Conservation (phyloP, 306 rosid genomes). For the Albizia julibrissin region DNA sequence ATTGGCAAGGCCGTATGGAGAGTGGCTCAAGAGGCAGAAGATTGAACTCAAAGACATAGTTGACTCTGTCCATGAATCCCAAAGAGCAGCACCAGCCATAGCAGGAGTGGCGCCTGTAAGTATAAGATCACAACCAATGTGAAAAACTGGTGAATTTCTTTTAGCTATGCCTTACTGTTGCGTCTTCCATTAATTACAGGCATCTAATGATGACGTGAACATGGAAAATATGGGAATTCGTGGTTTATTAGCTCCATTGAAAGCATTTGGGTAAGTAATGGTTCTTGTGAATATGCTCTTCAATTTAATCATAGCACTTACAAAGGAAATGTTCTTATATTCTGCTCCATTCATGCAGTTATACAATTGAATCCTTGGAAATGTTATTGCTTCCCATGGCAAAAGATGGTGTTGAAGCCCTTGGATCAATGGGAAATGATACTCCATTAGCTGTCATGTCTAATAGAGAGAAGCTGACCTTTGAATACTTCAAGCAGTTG, state of each 20-base stretch:
- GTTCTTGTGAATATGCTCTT: conserved; percentile 40
- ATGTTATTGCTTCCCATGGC: conserved; percentile 99
- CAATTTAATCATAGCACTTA: conserved; percentile 25
- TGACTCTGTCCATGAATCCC: conserved; percentile 69
- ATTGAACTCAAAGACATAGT: conserved; percentile 82
- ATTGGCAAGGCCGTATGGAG: conserved; percentile 80
- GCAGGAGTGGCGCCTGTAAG: conserved; percentile 82
- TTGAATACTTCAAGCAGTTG: conserved; percentile 98
- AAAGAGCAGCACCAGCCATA: conserved; percentile 64
- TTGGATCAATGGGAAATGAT: conserved; percentile 99
- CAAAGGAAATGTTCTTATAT: conserved; percentile 27
- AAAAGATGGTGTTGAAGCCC: conserved; percentile 92
- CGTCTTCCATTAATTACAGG: conserved; percentile 48
- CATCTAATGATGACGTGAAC: conserved; percentile 53
- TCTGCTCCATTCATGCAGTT: conserved; percentile 53
- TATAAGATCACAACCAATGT: conserved; percentile 10
- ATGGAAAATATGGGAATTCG: conserved; percentile 86
- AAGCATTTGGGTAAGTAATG: conserved; percentile 83
- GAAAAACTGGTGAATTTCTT: conserved; percentile 4
- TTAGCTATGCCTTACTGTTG: conserved; percentile 24
- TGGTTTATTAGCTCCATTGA: conserved; percentile 79
- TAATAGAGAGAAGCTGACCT: conserved; percentile 83
- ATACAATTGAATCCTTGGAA: conserved; percentile 85
- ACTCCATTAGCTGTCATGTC: conserved; percentile 97
- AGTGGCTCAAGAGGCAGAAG: conserved; percentile 90